Percentiles rank a stretch among this genome's conserved stretches.
phyloP scores from a whole-genome alignment of 1,139 yeast species.

The Blastobotrys capitulatus region DNA sequence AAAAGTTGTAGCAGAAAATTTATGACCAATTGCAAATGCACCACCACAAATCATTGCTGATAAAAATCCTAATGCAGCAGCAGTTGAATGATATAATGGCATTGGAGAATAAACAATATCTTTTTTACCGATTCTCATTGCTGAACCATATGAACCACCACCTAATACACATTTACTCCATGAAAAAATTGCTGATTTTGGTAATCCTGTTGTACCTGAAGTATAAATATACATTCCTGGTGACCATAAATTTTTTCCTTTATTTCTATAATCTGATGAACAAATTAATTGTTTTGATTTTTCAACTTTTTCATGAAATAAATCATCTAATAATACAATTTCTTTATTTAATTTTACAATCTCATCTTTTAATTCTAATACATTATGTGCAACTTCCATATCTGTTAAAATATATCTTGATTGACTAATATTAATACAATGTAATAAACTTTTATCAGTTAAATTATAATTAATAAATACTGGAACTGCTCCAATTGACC shows the following conservation, averaged over 20 bases:
- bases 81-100: constrained; percentile 96
- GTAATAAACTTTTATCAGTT: constrained; percentile 67
- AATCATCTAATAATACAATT: constrained; percentile 50
- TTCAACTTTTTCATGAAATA: constrained; percentile 37
- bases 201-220: constrained; percentile 93
- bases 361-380: constrained; percentile 47
- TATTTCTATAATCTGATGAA: constrained; percentile 31
- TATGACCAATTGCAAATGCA: constrained; percentile 69
- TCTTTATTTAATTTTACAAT: constrained; percentile 39
- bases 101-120: constrained; percentile 80
- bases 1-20: constrained; percentile 77
- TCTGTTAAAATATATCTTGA: constrained; percentile 68
- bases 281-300: constrained; percentile 41
- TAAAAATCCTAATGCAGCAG: constrained; percentile 79
- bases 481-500: constrained; percentile 91
- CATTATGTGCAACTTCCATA: constrained; percentile 56
- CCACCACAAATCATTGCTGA: constrained; percentile 64
- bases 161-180: constrained; percentile 79
- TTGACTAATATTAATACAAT: constrained; percentile 70
- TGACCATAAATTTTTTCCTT: constrained; percentile 30
- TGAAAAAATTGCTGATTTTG: constrained; percentile 90
- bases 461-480: constrained; percentile 83
- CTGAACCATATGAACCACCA: constrained; percentile 60
- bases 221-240: constrained; percentile 77
- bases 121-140: constrained; percentile 51